Conservation (phyloP, 2,329 filamentous ascomycete genomes). For the Pyricularia grisea region DNA sequence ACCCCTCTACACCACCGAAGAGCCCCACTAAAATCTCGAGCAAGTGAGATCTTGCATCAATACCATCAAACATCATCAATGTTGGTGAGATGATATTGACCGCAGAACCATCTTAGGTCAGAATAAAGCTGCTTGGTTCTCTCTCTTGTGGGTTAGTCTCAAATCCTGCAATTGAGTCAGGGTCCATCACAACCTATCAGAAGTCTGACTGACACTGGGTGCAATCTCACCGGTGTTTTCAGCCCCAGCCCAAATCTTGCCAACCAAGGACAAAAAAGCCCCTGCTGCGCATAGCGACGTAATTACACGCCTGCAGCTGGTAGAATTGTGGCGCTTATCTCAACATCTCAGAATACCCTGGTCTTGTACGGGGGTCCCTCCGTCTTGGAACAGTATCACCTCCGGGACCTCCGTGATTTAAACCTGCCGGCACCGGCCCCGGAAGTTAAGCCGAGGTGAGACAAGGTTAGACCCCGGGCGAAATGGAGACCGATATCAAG, state of each 20-base stretch:
- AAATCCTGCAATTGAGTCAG: not conserved
- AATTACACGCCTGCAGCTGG: not conserved
- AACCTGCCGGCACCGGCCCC: not conserved
- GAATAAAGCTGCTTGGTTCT: not conserved
- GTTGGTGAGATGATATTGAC: not conserved
- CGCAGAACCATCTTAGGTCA: not conserved
- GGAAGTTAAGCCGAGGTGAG: not conserved
- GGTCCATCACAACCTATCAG: not conserved
- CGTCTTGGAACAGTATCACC: not conserved
- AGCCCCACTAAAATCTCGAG: not conserved
- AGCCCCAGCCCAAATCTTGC: not conserved
- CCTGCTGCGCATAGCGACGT: not conserved
- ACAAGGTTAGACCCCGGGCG: not conserved
- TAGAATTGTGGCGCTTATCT: not conserved
- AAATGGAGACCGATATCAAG: conserved; percentile 83
- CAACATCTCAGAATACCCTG: not conserved
- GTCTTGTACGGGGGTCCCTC: not conserved
- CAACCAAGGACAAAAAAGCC: not conserved
- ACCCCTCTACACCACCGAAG: not conserved
- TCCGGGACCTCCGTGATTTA: not conserved
- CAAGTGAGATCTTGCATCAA: not conserved
- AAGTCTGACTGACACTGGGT: not conserved
- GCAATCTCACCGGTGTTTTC: not conserved
- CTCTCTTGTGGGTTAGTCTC: not conserved
- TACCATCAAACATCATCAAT: not conserved